Base-by-base conservation (phyloP, 2,329 filamentous ascomycete genomes). In the Claviceps sp. region DNA sequence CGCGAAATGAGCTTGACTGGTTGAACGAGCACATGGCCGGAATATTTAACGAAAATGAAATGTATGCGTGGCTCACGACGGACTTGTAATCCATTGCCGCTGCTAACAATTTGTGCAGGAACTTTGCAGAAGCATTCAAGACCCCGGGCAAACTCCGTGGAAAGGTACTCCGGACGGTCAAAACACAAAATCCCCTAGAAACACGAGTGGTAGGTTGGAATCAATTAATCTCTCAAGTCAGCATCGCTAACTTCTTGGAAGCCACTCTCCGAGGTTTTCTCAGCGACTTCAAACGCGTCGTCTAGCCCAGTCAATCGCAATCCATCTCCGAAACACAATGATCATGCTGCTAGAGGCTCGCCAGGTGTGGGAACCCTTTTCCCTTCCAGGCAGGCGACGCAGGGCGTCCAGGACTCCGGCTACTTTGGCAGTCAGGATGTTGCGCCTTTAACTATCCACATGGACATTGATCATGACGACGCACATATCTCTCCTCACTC, bases 1-100 rank as follows among this genome's bases (percentile, higher is more conserved):
- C 88, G 56, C 82, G 87, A 54, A 95, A 97, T 69, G 93, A 98
- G 67, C 74, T 97, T 63, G 90, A 97, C 65, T 98, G 93, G 93
- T 75, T 98, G 61, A 97, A 98, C 64, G 93, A 97, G 71, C 93
- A 98, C 68, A 96, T 98, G 91, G 81, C 82, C 48, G 89, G 95
- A 57, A 88, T 98, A 62, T 95, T 97, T 66, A 85, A 83, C 61
- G 82, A 85, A 60, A 86, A 89, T 63, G 82, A 90, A 69, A 80
- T 89, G 93, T 96, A 80, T 62, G 64, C 50, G 56, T 56, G 11
- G 4, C 30, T 26, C 11, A 50, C 42, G 47, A 22, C 11, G 38
- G 16, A 43, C 19, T 16, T 13, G 14, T 17, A 11, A 5, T 17
- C 10, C 10, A 17, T 7, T 11, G 14, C 16, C 16, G 30, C 34